Percentiles rank a stretch among this genome's conserved stretches.
These are phyloP conservation scores for Saxophila tyrrhenica DNA, from an alignment of 495 filamentous ascomycete genomes.

Conservation along the genomic window DNA sequence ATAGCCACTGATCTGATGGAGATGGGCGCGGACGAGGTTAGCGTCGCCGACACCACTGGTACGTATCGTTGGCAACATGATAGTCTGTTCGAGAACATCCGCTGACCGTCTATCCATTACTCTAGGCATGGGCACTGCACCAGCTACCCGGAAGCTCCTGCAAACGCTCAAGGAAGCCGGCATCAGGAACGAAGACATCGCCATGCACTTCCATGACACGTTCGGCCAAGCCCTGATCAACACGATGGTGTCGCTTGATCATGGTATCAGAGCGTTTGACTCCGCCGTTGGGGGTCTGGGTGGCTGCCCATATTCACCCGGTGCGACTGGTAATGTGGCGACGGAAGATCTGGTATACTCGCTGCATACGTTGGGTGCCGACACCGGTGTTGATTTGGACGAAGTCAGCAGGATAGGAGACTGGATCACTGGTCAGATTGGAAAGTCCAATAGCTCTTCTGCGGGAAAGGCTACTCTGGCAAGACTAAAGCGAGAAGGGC, in stretches of 20 bases:
- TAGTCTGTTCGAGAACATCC: too few species aligned
- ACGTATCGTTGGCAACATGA: too few species aligned
- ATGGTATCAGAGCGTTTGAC: conserved; percentile 83
- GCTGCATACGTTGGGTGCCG: conserved; percentile 72
- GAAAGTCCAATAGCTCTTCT: conserved; percentile 40
- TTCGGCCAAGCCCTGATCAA: conserved; percentile 93
- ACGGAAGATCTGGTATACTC: conserved; percentile 92
- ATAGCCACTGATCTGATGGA: conserved; percentile 74
- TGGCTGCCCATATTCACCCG: conserved; percentile 87
- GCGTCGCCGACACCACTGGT: conserved; percentile 87
- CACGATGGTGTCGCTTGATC: conserved; percentile 72
- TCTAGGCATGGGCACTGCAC: conserved; percentile 93
- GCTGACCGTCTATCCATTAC: too few species aligned
- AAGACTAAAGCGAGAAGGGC: conserved; percentile 26
- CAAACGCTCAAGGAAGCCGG: conserved; percentile 62
- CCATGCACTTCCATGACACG: conserved; percentile 94
- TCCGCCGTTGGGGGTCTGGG: conserved; percentile 81
- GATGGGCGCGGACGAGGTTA: conserved; percentile 93
- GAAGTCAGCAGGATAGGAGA: conserved; percentile 67
- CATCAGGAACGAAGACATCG: conserved; percentile 66
- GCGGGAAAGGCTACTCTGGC: conserved; percentile 33
- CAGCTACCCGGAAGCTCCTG: conserved; percentile 60
- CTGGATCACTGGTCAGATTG: conserved; percentile 82
- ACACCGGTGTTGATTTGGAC: conserved; percentile 79
- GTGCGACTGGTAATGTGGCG: conserved; percentile 88